Base-by-base conservation (phyloP, 2,329 filamentous ascomycete species). In the Whalleya microplaca region DNA sequence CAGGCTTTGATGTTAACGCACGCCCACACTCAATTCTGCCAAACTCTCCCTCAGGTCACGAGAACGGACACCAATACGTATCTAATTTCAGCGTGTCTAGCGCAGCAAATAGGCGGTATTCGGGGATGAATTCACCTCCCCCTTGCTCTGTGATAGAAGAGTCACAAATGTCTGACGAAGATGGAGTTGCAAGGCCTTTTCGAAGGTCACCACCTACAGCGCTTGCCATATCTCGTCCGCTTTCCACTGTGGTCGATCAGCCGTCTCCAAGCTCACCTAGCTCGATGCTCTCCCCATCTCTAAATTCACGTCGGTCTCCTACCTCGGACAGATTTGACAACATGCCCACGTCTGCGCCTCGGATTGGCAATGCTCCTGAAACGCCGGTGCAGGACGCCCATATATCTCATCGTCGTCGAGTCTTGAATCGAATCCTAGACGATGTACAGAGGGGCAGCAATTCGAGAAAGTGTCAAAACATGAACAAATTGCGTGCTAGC, bases 11-110 rank as follows among this genome's bases (percentile, higher is more conserved):
- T 23, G 60, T 64, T 14, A 58, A 61, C 21, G 59, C 64, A 14
- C 69, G 66, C 14, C 63, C 69, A 12, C 65, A 67, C 12, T 69
- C 72, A 20, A 69, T 62, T 9, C 23, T 56, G 4, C 56, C 65
- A 10, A 51, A 43, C 14, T 16, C 37, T 55, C 18, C 63, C 59
- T 48, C 63, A 62, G 55, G 27, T 45, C 63, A 64, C 18, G 68
- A 71, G 19, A 63, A 65, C 29, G 65, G 68, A 21, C 65, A 69
- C 19, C 67, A 65, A 23, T 65, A 59, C 29, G 73, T 80, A 2
- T 78, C 79, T 2, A 84, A 84, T 63, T 84, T 84, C 61, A 84
- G 81, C 60, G 76, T 83, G 4, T 79, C 81, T 10, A 75, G 81
- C 29, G 69, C 72, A 1, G 75, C 75, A 0, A 75, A 69, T 53